Conservation (phyloP, 2,329 filamentous ascomycete species). For the Pyrenochaeta sp. region DNA sequence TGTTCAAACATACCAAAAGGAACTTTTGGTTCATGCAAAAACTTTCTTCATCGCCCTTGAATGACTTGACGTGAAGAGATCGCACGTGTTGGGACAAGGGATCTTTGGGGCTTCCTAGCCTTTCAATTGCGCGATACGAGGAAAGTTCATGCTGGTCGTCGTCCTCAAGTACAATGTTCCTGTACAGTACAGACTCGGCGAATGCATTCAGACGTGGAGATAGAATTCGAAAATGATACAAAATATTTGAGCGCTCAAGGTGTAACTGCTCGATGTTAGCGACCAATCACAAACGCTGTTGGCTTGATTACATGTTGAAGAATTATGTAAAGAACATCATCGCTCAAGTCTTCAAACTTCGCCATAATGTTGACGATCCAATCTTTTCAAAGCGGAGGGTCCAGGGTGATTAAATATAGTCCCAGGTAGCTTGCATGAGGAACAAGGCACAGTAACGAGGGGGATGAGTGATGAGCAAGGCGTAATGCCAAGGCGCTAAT, state of each 20-base stretch:
- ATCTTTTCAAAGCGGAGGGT: background rate
- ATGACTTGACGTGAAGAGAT: slow-evolving; percentile 17
- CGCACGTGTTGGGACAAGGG: slow-evolving; percentile 15
- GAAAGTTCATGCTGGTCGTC: slow-evolving; percentile 14
- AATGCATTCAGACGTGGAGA: slow-evolving; percentile 21
- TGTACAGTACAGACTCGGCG: slow-evolving; percentile 19
- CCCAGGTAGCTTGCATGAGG: background rate
- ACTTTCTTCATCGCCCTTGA: slow-evolving; percentile 24
- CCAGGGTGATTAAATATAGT: background rate
- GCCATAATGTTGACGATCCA: slow-evolving; percentile 1
- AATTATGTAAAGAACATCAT: slow-evolving; percentile 27
- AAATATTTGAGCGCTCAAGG: slow-evolving; percentile 7
- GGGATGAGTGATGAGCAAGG: slow-evolving; percentile 16
- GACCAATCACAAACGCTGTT: background rate
- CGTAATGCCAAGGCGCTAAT: slow-evolving; percentile 24
- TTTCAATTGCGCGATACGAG: slow-evolving; percentile 19
- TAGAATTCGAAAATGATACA: slow-evolving; percentile 13
- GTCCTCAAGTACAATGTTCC: slow-evolving; percentile 16
- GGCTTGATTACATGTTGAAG: slow-evolving; percentile 20
- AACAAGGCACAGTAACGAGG: slow-evolving; percentile 3
- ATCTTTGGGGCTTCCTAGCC: slow-evolving; percentile 17
- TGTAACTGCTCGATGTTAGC: slow-evolving; percentile 10
- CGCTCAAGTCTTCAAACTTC: slow-evolving; percentile 17
- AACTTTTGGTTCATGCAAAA: slow-evolving; percentile 21
- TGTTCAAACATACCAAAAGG: slow-evolving; percentile 9